These are phyloP conservation scores for Tylopilus sp. DNA, from an alignment of 768 basidiomycete genomes.

Conservation along the genomic window DNA sequence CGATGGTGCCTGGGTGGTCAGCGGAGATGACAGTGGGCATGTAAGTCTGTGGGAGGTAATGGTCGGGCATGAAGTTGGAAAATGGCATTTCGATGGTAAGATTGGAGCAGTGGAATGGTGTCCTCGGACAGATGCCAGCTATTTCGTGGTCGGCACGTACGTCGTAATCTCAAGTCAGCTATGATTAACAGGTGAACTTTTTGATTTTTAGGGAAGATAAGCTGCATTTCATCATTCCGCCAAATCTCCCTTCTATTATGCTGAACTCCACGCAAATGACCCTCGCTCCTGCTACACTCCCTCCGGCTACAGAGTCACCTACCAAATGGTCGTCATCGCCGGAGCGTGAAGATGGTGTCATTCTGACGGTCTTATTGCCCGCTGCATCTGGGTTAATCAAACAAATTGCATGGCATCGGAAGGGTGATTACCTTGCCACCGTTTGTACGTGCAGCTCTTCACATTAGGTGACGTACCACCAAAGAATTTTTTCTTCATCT, in stretches of 20 bases:
- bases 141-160: conserved; percentile 77
- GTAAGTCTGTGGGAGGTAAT: conserved; percentile 90
- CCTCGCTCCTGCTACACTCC: conserved; percentile 62
- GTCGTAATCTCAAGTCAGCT: conserved; percentile 31
- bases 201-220: conserved; percentile 63
- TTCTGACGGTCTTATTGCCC: conserved; percentile 61
- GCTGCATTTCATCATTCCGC: conserved; percentile 77
- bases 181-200: conserved; percentile 7
- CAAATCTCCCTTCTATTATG: conserved; percentile 62
- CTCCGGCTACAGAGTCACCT: conserved; percentile 55
- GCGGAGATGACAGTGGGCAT: conserved; percentile 85
- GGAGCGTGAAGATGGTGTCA: conserved; percentile 48
- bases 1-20: conserved; percentile 87
- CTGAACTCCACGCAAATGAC: conserved; percentile 57
- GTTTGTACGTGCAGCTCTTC: conserved; percentile 67
- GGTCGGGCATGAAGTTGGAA: conserved; percentile 83
- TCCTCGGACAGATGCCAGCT: conserved; percentile 76
- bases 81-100: conserved; percentile 78
- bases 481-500: conserved; percentile 8
- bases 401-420: conserved; percentile 89
- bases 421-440: conserved; percentile 93
- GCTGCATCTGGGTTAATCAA: conserved; percentile 65
- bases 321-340: conserved; percentile 66
- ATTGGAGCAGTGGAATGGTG: conserved; percentile 92
- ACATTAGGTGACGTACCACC: conserved; percentile 3